A percentile compares a stretch with the other conserved stretches of the same genome.
Conservation (phyloP, 2,329 filamentous ascomycete species). For the Cladobotryum mycophilum region DNA sequence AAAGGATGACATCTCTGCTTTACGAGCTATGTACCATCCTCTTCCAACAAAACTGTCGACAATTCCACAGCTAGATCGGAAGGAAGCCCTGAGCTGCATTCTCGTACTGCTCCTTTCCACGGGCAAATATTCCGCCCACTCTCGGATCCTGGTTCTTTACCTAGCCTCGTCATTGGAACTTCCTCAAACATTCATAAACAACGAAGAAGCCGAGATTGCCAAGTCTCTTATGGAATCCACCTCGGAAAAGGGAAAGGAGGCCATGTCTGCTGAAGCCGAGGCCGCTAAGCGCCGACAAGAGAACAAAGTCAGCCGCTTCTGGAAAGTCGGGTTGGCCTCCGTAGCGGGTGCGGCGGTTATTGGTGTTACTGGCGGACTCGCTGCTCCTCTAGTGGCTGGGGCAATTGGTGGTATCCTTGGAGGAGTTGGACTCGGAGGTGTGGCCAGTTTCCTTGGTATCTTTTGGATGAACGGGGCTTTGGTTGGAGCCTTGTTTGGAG, state of each 20-base stretch:
- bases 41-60: constrained; percentile 49
- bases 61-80: constrained; percentile 51
- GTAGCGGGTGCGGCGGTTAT: constrained; percentile 85
- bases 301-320: constrained; percentile 64
- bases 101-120: constrained; percentile 65
- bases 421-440: constrained; percentile 75
- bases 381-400: constrained; percentile 79
- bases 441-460: constrained; percentile 78
- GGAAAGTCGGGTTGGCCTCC: constrained; percentile 86
- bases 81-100: constrained; percentile 61
- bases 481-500: constrained; percentile 82
- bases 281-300: constrained; percentile 66
- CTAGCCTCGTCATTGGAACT: constrained; percentile 62
- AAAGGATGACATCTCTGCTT: constrained; percentile 34
- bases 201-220: constrained; percentile 70
- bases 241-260: constrained; percentile 32
- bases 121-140: constrained; percentile 69
- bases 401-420: constrained; percentile 81
- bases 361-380: constrained; percentile 87
- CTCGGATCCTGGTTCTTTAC: constrained; percentile 61
- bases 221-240: constrained; percentile 64
- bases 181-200: constrained; percentile 53
- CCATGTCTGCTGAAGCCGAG: constrained; percentile 70
- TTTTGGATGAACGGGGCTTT: constrained; percentile 81
- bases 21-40: constrained; percentile 49